Evolutionary conservation across 2,329 filamentous ascomycete species (phyloP), one percentile per base, ranked within the genome.

Genomic region (Apiospora pterosperma): DNA sequence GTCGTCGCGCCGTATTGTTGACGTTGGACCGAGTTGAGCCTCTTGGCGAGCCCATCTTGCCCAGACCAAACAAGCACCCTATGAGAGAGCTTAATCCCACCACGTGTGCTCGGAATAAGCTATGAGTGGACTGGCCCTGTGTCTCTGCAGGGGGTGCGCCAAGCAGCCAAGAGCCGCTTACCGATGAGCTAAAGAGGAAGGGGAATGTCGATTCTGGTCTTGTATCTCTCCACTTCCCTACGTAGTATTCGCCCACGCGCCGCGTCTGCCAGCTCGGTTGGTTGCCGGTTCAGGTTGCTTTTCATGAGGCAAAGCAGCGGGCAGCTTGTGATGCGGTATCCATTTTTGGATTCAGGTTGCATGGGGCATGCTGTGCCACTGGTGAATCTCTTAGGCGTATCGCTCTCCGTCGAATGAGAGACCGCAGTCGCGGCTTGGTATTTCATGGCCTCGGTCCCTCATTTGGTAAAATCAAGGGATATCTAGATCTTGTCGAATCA

Each of bases 21-120:
- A 55, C 48, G 44, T 52, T 8, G 48, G 34, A 34, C 5, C 1
- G 28, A 55, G 28, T 55, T 55, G 48, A 55, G 48, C 25, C 48
- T 61, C 59, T 61, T 61, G 59, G 59, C 59, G 23, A 28, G 48
- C 34, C 48, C 48, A 55, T 55, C 31, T 55, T 31, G 48, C 48
- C 48, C 48, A 55, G 48, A 2, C 28, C 48, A 21, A n/a, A n/a
- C 28, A 34, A 34, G n/a, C 39, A 25, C 38, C 60, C 60, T 42
- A 42, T 62, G 39, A 48, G 39, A 62, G 41, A 19, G 60, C 60
- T 62, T 62, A 19, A 62, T 62, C 19, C 25, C 4, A 14, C 19
- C 60, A 62, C 60, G 60, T 62, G 60, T 42, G 19, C 28, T 42
- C 39, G 11, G n/a, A 36, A 36, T 34, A 36, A 21, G 25, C 48